phyloP scores from a whole-genome alignment of 1,284 basidiomycete genomes.

The Phylloporus sp. region DNA sequence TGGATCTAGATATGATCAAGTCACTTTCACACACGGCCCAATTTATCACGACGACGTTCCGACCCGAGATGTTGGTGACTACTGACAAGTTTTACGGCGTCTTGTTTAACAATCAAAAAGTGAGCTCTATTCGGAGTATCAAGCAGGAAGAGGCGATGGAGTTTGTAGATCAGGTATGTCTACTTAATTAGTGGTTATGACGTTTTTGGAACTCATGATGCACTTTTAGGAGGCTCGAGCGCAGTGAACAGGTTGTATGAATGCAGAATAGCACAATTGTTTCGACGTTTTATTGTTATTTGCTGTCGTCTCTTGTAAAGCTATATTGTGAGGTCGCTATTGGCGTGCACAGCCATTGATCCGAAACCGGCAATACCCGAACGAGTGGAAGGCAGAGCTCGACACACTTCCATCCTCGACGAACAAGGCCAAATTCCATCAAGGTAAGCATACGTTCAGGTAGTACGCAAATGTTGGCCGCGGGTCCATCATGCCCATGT shows the following conservation, averaged over 20 bases:
- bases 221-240: conserved; percentile 60
- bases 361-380: conserved; percentile 34
- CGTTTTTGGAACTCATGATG: background rate
- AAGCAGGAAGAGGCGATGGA: conserved; percentile 86
- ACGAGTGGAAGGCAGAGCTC: background rate
- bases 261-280: background rate
- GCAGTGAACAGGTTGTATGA: conserved; percentile 44
- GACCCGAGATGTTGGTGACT: conserved; percentile 94
- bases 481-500: no score
- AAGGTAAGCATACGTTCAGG: conserved; percentile 29
- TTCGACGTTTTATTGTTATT: conserved; percentile 35
- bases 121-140: conserved; percentile 86
- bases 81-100: conserved; percentile 99
- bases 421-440: conserved; percentile 36
- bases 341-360: conserved; percentile 31
- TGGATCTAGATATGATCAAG: conserved; percentile 86
- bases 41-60: conserved; percentile 99
- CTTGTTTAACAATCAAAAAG: conserved; percentile 95
- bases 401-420: conserved; percentile 23
- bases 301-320: conserved; percentile 24
- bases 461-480: no score
- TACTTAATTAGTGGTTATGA: conserved; percentile 14
- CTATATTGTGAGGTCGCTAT: no score
- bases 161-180: conserved; percentile 82
- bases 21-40: conserved; percentile 88